phyloP scores from a whole-genome alignment of 2,329 filamentous ascomycete species.

The Xylariales sp. region DNA sequence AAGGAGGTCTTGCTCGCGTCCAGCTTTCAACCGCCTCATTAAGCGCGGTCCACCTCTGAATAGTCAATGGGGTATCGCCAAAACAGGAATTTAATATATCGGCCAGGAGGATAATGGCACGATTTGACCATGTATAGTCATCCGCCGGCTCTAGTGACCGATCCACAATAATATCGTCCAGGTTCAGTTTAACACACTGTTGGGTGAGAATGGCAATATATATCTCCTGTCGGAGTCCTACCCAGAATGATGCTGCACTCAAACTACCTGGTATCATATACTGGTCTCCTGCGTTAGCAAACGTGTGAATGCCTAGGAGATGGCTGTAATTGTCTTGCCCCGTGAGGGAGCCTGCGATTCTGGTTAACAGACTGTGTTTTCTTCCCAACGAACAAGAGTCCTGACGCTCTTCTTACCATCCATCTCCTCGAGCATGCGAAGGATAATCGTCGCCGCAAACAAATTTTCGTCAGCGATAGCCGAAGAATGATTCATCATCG shows the following conservation, averaged over 20 bases:
- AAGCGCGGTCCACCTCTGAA: constrained; percentile 57
- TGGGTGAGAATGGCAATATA: constrained; percentile 65
- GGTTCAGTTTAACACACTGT: constrained; percentile 59
- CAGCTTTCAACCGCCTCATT: constrained; percentile 60
- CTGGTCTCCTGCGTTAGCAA: constrained; percentile 57
- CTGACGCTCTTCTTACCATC: constrained; percentile 45
- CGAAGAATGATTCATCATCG: constrained; percentile 56
- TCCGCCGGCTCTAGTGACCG: constrained; percentile 59
- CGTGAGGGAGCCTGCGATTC: constrained; percentile 53
- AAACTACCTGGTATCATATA: constrained; percentile 56
- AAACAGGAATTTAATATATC: constrained; percentile 74
- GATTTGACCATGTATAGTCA: constrained; percentile 69
- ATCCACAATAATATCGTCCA: constrained; percentile 63
- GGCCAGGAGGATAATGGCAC: constrained; percentile 71
- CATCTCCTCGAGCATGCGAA: constrained; percentile 64
- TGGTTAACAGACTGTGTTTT: constrained; percentile 39
- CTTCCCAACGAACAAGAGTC: constrained; percentile 8
- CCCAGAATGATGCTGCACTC: constrained; percentile 67
- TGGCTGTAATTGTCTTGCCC: constrained; percentile 61
- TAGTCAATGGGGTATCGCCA: constrained; percentile 53
- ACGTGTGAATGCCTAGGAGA: constrained; percentile 59
- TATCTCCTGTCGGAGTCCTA: constrained; percentile 69
- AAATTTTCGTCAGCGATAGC: constrained; percentile 62
- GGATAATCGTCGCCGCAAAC: constrained; percentile 63
- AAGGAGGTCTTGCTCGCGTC: constrained; percentile 59